phyloP scores from a whole-genome alignment of 2,329 filamentous ascomycete species.

The Teratosphaeria nubilosa region DNA sequence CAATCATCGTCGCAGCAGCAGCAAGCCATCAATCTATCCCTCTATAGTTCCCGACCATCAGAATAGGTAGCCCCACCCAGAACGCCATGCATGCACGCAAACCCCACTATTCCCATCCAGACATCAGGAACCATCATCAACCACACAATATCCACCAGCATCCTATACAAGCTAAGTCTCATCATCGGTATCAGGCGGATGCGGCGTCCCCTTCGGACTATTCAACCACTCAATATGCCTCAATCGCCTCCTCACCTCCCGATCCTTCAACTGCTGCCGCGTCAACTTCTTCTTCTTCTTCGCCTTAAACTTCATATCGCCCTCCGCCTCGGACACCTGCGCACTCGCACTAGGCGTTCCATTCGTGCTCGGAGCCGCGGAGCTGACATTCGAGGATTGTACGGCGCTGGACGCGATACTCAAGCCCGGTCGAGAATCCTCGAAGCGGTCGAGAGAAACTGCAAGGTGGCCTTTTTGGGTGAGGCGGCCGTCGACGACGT shows the following conservation, averaged over 20 bases:
- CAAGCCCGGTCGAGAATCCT: constrained; percentile 61
- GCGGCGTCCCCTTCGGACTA: constrained; percentile 60
- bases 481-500: constrained; percentile 79
- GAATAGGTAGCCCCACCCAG: neutral
- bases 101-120: neutral
- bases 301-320: constrained; percentile 78
- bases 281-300: constrained; percentile 99
- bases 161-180: constrained; percentile 32
- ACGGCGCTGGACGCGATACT: constrained; percentile 58
- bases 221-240: constrained; percentile 73
- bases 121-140: neutral
- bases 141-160: neutral
- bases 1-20: neutral
- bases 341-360: constrained; percentile 24
- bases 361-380: constrained; percentile 21
- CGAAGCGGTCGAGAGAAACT: constrained; percentile 71
- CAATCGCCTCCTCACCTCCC: constrained; percentile 74
- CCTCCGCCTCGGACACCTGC: constrained; percentile 56
- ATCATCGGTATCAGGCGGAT: constrained; percentile 67
- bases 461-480: constrained; percentile 71
- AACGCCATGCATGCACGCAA: neutral
- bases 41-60: neutral
- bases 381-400: constrained; percentile 40
- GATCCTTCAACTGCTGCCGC: constrained; percentile 89
- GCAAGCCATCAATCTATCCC: neutral